Base-by-base conservation (phyloP, 2,329 filamentous ascomycete species). In the Pezicula radicicola region DNA sequence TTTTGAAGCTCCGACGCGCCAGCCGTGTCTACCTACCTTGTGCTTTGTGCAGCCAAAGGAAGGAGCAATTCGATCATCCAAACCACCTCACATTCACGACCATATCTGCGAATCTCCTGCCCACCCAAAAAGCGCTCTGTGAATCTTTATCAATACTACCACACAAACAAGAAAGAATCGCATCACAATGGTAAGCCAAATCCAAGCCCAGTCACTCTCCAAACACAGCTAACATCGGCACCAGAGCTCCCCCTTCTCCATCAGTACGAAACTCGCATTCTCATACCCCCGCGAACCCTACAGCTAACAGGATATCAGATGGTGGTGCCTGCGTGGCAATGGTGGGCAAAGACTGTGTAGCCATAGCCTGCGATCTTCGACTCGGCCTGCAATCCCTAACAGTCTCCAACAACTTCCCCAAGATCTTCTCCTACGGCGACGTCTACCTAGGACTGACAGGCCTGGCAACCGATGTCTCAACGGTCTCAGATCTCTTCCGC, bases 391-490 rank as follows among this genome's bases (percentile, higher is more conserved):
- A 99, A 78, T 83, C 94, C 68, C 82, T 99, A 69, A 99, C 94
- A 58, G 89, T 99, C 54, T 97, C 91, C 72, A 99, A 99, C 86
- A 94, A 97, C 87, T 97, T 97, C 81, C 94, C 94, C 78, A 99
- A 99, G 81, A 90, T 99, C 80, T 97, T 97, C 85, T 85, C 88
- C 73, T 97, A 96, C 81, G 91, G 91, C 68, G 90, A 93, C 68
- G 90, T 94, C 65, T 97, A 95, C 75, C 88, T 99, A 35, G 94
- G 94, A 51, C 85, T 99, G 55, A 97, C 94, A 4, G 94, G 94
- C 51, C 89, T 99, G 48, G 94, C 94, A 55, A 99, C 94, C 64
- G 94, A 99, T 72, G 91, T 99, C 60, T 84, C 83, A 60, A 97
- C 93, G 63, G 93, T 99, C 63, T 89, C 87, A 65, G 93, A 99